Evolutionary conservation across 148 eudicot genomes (phyloP), one percentile per base, ranked within the genome.

Genomic region (Fagopyrum tataricum): DNA sequence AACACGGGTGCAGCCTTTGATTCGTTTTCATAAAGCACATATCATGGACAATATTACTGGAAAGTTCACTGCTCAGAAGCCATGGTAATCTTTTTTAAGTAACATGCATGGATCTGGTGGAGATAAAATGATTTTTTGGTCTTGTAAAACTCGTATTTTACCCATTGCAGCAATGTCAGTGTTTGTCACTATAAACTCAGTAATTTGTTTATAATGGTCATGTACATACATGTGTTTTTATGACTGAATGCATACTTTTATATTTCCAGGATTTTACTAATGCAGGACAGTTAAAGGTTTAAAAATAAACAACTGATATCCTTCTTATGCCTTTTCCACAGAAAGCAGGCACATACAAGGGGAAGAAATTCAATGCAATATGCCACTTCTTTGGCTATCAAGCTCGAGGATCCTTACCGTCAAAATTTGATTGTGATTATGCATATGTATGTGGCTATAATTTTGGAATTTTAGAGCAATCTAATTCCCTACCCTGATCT

Each of bases 351-450:
- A 87, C 99, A 58, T 95, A 95, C 89, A 91, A 87, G 87, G 99
- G 99, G 68, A 95, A 95, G 91, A 95, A 95, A 62, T 92, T 95
- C 72, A 95, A 90, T 84, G 97, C 92, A 40, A 95, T 95, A 76
- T 95, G 99, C 76, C 99, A 95, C 86, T 95, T 95, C 79, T 91
- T 95, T 76, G 99, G 99, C 71, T 95, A 95, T 80, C 99, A 95
- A 86, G 97, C 99, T 68, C 89, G 97, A 42, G 99, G 99, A 84
- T 90, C 99, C 68, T 77, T 95, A 76, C 97, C 99, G 23, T 91
- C 99, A 41, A 95, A 95, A 70, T 95, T 95, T 67, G 99, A 95
- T 52, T 95, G 99, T 82, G 99, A 95, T 76, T 95, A 88, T 82
- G 97, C 97, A 71, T 95, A 83, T 83, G 99, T 95, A 85, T 48